Percentiles rank a stretch among this genome's conserved stretches.
Evolutionary conservation across 2,329 filamentous ascomycete species (phyloP).

Genomic region (Aureobasidium lini): DNA sequence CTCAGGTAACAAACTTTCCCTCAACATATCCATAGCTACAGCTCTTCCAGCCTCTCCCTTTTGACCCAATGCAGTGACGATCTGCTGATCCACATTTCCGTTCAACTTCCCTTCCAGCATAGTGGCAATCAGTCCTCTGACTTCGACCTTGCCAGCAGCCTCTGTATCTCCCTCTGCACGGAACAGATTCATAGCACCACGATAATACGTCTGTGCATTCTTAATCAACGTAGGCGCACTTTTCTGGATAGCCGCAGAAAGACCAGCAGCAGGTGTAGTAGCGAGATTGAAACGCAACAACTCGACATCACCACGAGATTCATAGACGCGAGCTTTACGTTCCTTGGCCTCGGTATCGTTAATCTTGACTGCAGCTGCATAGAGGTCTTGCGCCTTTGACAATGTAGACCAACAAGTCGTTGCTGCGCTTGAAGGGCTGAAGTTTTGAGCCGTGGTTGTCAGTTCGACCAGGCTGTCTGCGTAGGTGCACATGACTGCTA

Average conservation of each 20-base stretch:
- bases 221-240: slow-evolving; percentile 42
- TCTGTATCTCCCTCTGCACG: slow-evolving; percentile 20
- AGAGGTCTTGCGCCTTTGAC: slow-evolving; percentile 41
- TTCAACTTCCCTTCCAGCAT: slow-evolving; percentile 2
- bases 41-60: background rate
- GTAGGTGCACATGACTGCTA: slow-evolving; percentile 46
- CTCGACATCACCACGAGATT: slow-evolving; percentile 49
- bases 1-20: slow-evolving; percentile 7
- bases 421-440: slow-evolving; percentile 1
- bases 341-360: slow-evolving; percentile 34
- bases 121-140: slow-evolving; percentile 18
- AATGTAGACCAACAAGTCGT: slow-evolving; percentile 45
- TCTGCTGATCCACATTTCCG: background rate
- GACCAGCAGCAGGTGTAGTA: slow-evolving; percentile 21
- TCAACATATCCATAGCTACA: slow-evolving; percentile 12
- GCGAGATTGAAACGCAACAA: slow-evolving; percentile 47
- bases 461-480: slow-evolving; percentile 51
- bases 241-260: slow-evolving; percentile 36
- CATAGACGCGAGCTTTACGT: slow-evolving; percentile 44
- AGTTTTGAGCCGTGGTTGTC: slow-evolving; percentile 24
- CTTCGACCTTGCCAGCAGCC: slow-evolving; percentile 6
- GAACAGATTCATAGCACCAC: slow-evolving; percentile 37
- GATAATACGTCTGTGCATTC: slow-evolving; percentile 53
- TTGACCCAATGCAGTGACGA: background rate
- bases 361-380: slow-evolving; percentile 46